Conservation (phyloP, 176 grass and related monocot species). For the Rhynchospora pubera region DNA sequence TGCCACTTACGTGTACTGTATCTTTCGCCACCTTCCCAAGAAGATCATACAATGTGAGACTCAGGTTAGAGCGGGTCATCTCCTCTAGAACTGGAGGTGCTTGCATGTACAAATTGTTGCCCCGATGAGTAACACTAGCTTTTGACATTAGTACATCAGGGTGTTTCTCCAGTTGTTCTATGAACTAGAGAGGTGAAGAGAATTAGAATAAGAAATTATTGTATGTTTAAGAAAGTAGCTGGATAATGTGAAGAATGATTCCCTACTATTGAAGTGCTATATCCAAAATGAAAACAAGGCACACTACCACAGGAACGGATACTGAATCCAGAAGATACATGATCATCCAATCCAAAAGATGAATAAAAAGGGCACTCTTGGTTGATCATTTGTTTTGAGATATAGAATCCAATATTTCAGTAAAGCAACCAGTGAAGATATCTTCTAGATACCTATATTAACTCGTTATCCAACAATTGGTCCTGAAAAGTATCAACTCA, state of each 20-base stretch:
- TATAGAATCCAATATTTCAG: not conserved
- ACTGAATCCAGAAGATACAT: not conserved
- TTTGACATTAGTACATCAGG: slow-evolving; percentile 54
- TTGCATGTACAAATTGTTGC: slow-evolving; percentile 91
- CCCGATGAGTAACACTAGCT: slow-evolving; percentile 62
- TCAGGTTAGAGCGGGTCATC: slow-evolving; percentile 71
- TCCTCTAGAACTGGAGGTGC: slow-evolving; percentile 74
- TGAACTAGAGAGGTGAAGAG: slow-evolving; percentile 50
- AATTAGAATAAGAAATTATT: not conserved
- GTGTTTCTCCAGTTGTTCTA: slow-evolving; percentile 59
- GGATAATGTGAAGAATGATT: not conserved
- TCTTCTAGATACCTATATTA: not conserved
- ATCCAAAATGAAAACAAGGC: not conserved
- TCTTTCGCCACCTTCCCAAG: slow-evolving; percentile 39
- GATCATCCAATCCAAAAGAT: not conserved
- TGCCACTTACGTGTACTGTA: slow-evolving; percentile 54
- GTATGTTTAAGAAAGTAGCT: not conserved
- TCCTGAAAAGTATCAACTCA: no score
- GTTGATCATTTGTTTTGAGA: no score
- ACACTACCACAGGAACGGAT: not conserved
- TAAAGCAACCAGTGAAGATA: not conserved
- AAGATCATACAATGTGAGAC: slow-evolving; percentile 51
- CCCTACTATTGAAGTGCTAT: not conserved
- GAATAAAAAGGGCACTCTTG: no score
- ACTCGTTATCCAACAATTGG: not conserved